Evolutionary conservation across 2,329 filamentous ascomycete genomes (phyloP), one percentile per base, ranked within the genome.

Genomic region (Simplicillium aogashimaense): DNA sequence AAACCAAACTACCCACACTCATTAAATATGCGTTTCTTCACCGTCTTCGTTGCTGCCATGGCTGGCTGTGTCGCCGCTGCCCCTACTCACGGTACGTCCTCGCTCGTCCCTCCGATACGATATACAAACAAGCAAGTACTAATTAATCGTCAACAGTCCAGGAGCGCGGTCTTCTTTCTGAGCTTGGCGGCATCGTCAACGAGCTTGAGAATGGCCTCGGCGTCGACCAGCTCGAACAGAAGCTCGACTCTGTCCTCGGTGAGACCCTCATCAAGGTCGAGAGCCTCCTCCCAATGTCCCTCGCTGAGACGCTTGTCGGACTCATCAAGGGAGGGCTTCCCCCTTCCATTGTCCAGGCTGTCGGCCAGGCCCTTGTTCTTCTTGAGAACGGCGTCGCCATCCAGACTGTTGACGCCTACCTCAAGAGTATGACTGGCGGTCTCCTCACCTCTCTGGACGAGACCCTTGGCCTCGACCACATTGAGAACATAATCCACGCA

Each of bases 291-390:
- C 20, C 20, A 25, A 25, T 25, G 20, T 25, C 46, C 35, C 45
- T 53, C 14, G 47, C 49, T 28, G 29, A 43, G 38, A 51, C 48
- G 46, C 47, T 50, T 31, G 41, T 52, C 36, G 40, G 39, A 18
- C 43, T 49, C 17, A 36, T 46, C n/a, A 37, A 49, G 29, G 34
- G 39, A 32, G 46, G 46, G 28, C 37, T 43, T 18, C 36, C 43
- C 18, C 37, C 41, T 29, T 43, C 39, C 33, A 25, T 43, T 29
- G 42, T 51, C 31, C 40, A 47, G 34, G 45, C 48, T 43, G 44
- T 51, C 35, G 50, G 49, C 30, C 46, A 52, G 45, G 50, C 46
- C 30, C 35, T 53, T 16, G 46, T 44, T 35, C 47, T 51, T 43
- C 38, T 47, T 11, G 35, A 45, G 35, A 46, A 51, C 29, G 49